phyloP scores from a whole-genome alignment of 2,329 filamentous ascomycete species.

The Aspergillus eucalypticola region DNA sequence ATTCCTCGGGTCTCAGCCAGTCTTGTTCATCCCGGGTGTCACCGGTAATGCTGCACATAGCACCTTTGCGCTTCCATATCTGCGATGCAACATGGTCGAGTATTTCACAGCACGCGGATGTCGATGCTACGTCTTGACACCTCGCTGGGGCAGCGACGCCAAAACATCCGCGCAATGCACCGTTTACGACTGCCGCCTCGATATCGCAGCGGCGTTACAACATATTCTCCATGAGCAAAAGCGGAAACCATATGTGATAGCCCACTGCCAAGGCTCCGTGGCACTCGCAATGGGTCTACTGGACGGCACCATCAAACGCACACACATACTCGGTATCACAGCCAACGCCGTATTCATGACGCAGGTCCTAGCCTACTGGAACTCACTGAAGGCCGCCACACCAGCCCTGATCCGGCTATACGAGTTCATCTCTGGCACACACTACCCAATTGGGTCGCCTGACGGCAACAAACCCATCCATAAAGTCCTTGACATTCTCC shows the following conservation, averaged over 20 bases:
- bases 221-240: background rate
- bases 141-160: slow-evolving; percentile 8
- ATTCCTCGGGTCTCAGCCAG: background rate
- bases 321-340: slow-evolving; percentile 20
- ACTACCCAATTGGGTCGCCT: slow-evolving; percentile 16
- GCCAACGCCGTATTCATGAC: slow-evolving; percentile 27
- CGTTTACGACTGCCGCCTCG: slow-evolving; percentile 12
- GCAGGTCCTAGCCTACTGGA: slow-evolving; percentile 20
- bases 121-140: slow-evolving; percentile 6
- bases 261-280: slow-evolving; percentile 15
- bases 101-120: slow-evolving; percentile 5
- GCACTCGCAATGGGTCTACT: slow-evolving; percentile 10
- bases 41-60: slow-evolving; percentile 1
- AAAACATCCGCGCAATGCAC: slow-evolving; percentile 1
- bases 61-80: slow-evolving; percentile 10
- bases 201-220: slow-evolving; percentile 9
- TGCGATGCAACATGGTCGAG: slow-evolving; percentile 11
- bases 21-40: slow-evolving; percentile 12
- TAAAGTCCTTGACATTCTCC: slow-evolving; percentile 20
- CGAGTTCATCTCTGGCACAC: slow-evolving; percentile 14
- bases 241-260: slow-evolving; percentile 10
- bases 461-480: slow-evolving; percentile 14
- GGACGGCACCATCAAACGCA: slow-evolving; percentile 1
- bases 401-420: slow-evolving; percentile 10
- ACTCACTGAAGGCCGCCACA: slow-evolving; percentile 14